Evolutionary conservation across 2,329 filamentous ascomycete genomes (phyloP), one percentile per base, ranked within the genome.

Genomic region (Akanthomyces dipterigenus): DNA sequence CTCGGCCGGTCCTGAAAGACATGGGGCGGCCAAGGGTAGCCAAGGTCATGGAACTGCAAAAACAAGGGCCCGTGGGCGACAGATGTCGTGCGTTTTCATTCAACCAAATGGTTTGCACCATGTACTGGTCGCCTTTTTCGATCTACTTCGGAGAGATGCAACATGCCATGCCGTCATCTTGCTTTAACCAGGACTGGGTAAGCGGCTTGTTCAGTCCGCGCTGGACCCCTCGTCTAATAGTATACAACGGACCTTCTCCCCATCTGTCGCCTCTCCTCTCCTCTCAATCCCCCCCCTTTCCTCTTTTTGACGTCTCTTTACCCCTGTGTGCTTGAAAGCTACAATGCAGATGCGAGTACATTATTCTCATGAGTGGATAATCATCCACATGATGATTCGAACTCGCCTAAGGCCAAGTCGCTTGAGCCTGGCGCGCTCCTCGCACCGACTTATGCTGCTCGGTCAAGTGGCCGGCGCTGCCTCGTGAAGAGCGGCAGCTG

Each of bases 101-200:
- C 12, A 38, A 16, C 9, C 36, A 16, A 16, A 5, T 11, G 42
- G 42, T 24, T 24, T 24, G 42, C 42, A 45, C 42, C 22, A 45
- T n/a, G 8, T 45, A 9, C 18, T 20, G n/a, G 31, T 34, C 31
- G 31, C 31, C 42, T 20, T 45, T 42, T 42, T 24, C 2, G 42
- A 45, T 45, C 42, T n/a, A 18, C 14, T 45, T n/a, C 6, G 42
- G 22, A 45, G 22, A 12, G 22, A 20, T 34, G 31, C 31, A 34
- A 34, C 31, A 45, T 34, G 18, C 26, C 24, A 55, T 45, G 54
- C 46, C 56, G 56, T 59, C 56, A 59, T 59, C 46, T 59, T 24
- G 42, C 45, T 36, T 45, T 45, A 20, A 45, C 42, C 28, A 12
- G 11, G 31, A 20, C 14, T 22, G 24, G 34, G 6, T 22, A 40